Conservation (phyloP, 768 basidiomycete species). For the Termitomyces sp. region DNA sequence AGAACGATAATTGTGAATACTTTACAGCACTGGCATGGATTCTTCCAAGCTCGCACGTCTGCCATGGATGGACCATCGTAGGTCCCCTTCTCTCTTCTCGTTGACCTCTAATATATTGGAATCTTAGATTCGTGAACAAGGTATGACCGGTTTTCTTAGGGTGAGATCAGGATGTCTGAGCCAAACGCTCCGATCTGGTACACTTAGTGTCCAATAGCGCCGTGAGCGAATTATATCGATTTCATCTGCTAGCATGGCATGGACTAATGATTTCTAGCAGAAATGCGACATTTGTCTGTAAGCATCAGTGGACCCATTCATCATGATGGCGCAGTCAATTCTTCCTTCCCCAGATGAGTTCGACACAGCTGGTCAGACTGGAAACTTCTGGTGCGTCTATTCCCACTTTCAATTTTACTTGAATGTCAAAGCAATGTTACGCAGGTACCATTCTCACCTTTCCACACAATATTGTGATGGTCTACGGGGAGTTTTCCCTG, state of each 20-base stretch:
- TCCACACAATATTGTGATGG: conserved; percentile 48
- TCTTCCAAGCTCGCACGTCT: conserved; percentile 27
- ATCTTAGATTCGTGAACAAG: conserved; percentile 35
- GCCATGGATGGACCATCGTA: conserved; percentile 31
- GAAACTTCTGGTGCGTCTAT: conserved; percentile 8
- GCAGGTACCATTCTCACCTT: conserved; percentile 35
- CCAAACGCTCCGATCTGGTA: background rate
- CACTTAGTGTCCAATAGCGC: conserved; percentile 31
- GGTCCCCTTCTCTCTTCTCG: background rate
- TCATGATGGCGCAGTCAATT: background rate
- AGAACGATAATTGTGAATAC: background rate
- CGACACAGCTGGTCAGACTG: conserved; percentile 26
- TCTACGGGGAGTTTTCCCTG: conserved; percentile 23
- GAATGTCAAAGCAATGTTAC: background rate
- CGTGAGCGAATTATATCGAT: conserved; percentile 8
- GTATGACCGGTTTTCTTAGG: background rate
- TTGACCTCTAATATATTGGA: background rate
- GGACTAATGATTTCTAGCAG: background rate
- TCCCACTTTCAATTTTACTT: background rate
- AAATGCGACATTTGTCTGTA: conserved; percentile 22
- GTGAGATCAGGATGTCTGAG: background rate
- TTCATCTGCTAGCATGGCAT: background rate
- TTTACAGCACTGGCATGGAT: conserved; percentile 27
- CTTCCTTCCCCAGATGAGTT: conserved; percentile 19
- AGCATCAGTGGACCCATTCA: background rate